Percentiles rank a stretch among this genome's conserved stretches.
phyloP scores from a whole-genome alignment of 179 eudicot genomes.

The Patellifolia procumbens region DNA sequence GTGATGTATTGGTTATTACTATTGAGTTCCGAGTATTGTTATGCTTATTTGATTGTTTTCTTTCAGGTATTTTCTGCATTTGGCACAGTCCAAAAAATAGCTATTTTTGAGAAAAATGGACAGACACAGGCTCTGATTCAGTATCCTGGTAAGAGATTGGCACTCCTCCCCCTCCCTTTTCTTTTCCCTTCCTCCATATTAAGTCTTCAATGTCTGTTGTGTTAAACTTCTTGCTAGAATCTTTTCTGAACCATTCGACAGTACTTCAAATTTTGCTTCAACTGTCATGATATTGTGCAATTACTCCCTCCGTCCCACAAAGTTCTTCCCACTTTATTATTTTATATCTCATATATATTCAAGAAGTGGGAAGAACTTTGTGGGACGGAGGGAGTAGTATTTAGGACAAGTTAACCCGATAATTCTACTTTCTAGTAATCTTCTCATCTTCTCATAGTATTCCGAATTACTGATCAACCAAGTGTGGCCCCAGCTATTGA shows the following conservation, averaged over 20 bases:
- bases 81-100: conserved; percentile 74
- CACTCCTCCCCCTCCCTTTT: not conserved
- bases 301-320: no score
- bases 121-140: conserved; percentile 72
- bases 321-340: no score
- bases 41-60: not conserved
- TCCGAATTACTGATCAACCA: no score
- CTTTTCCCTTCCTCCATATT: not conserved
- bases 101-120: conserved; percentile 84
- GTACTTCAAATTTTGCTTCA: conserved; percentile 8
- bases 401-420: no score
- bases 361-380: no score
- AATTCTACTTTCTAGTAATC: no score
- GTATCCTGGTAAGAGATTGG: conserved; percentile 56
- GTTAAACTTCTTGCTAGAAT: not conserved
- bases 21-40: not conserved
- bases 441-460: no score
- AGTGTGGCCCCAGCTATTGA: no score
- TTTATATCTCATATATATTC: no score
- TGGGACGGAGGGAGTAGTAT: no score
- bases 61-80: conserved; percentile 68
- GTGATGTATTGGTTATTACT: not conserved
- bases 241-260: not conserved
- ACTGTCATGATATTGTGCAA: not conserved
- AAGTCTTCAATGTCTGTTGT: not conserved